Evolutionary conservation across 2,329 filamentous ascomycete genomes (phyloP), one percentile per base, ranked within the genome.

Genomic region (Sordariomycetes sp.): DNA sequence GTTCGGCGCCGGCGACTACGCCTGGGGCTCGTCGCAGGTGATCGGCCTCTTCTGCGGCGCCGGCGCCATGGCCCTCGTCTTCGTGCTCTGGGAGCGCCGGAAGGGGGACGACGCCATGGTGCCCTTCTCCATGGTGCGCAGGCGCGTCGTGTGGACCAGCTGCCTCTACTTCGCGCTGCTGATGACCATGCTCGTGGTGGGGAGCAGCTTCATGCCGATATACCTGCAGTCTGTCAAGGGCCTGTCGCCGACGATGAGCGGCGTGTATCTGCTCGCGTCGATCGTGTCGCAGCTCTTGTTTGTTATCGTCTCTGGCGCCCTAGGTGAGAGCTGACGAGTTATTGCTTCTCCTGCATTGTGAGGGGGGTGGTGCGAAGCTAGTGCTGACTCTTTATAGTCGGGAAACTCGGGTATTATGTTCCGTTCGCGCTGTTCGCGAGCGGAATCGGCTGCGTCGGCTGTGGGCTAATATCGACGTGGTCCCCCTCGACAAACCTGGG

Each of bases 151-250:
- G n/a, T 73, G 70, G 66, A 65, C 72, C 11, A 70, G 72, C 24
- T 69, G 71, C 28, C 11, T 74, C 4, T 76, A 73, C 48, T 70
- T 71, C 25, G 70, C 76, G 35, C 71, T 76, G 58, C 69, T 79
- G 20, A 73, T 74, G 16, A 70, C 72, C 2, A 67, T 71, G 12
- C 74, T 76, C 55, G 74, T 79, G 60, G 63, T 78, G 1, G 67
- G 73, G 1, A 66, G 77, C 3, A 78, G 75, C 67, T 78, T 77
- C 60, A 66, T 79, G 5, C 77, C 78, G 1, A 70, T 80, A 60
- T 80, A 78, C 70, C 79, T 81, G 66, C 76, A 81, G 66, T 71
- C 73, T 35, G 70, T 80, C 61, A 72, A 72, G 60, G 70, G 69
- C 16, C 69, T 70, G 11, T 20, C 65, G 6, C 65, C 67, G 1